Evolutionary conservation across 2,329 filamentous ascomycete species (phyloP), one percentile per base, ranked within the genome.

Genomic region (Talaromyces sp.): DNA sequence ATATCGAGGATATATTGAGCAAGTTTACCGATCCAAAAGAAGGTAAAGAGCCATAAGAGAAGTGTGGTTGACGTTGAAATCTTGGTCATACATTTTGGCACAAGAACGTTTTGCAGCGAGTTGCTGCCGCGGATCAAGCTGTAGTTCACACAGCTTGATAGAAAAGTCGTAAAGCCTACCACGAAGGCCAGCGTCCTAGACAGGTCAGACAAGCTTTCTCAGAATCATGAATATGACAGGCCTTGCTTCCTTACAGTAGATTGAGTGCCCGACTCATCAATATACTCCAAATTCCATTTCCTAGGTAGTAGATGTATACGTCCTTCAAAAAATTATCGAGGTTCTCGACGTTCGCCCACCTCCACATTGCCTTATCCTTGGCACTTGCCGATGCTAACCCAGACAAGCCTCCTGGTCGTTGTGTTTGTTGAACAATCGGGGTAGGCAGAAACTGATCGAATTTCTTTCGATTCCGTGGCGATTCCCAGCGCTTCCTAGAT

Each of bases 281-380:
- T 63, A 97, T 96, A 65, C 91, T 96, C 85, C 89, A 93, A 43
- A 96, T 87, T 0, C 93, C 93, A 68, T 92, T 90, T 1, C 90
- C 90, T 61, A 90, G 82, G 73, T 91, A 97, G 77, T 97, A 97
- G 69, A 90, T 85, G 75, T 97, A 97, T 3, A 96, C 91, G 68
- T 90, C 90, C 64, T 87, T 86, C 73, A 97, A 88, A 75, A 97
- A 97, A 71, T 88, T 89, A 77, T 97, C 93, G 62, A 97, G 82
- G 73, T 96, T 95, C 43, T 91, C 88, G 65, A 95, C 91, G 73
- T 97, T 97, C 63, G 91, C 91, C 91, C 93, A 97, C 78, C 91
- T 86, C 89, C 92, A 97, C 81, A 96, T 87, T 3, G 93, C 93
- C 76, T 89, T 90, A 73, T 94, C 90, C 76, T 88, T 88, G 0